phyloP scores from a whole-genome alignment of 2,329 filamentous ascomycete species.

The Cyphellophora attinorum region DNA sequence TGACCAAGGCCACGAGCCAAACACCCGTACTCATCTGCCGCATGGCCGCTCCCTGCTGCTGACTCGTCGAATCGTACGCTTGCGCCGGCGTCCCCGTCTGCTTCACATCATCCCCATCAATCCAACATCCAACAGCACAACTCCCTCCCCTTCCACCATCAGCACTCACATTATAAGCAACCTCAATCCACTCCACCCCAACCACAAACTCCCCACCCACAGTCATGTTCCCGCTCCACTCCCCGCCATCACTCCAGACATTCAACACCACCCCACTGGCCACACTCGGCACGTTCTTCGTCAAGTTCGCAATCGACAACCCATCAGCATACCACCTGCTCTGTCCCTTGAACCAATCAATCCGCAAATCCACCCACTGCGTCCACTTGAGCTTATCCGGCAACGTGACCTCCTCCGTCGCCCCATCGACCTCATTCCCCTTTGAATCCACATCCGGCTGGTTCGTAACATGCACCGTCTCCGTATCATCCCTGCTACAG shows the following conservation, averaged over 20 bases:
- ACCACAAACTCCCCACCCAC: constrained; percentile 27
- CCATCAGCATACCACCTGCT: constrained; percentile 30
- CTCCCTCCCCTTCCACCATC: constrained; percentile 1
- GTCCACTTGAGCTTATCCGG: constrained; percentile 26
- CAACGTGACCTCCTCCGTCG: constrained; percentile 22
- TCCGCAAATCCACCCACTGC: constrained; percentile 28
- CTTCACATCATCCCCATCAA: not conserved
- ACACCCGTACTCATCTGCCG: too few species aligned
- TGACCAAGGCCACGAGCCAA: too few species aligned
- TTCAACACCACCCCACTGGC: constrained; percentile 30
- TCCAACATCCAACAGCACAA: constrained; percentile 2
- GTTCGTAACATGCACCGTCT: constrained; percentile 33
- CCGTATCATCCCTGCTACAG: constrained; percentile 35
- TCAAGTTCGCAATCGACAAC: constrained; percentile 21
- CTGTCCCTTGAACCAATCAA: constrained; percentile 28
- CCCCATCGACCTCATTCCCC: constrained; percentile 25
- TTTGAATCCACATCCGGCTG: constrained; percentile 31
- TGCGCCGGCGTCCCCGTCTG: not conserved
- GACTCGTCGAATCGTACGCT: not conserved
- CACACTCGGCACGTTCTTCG: constrained; percentile 26
- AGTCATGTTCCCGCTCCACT: constrained; percentile 31
- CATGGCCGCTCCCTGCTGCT: too few species aligned
- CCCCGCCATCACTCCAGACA: constrained; percentile 33
- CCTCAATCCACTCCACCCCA: constrained; percentile 32
- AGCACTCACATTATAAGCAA: constrained; percentile 27